A percentile compares a stretch with the other conserved stretches of the same genome.
These are phyloP conservation scores for Eutrema yunnanense DNA, from an alignment of 345 rosid genomes.

Conservation along the genomic window DNA sequence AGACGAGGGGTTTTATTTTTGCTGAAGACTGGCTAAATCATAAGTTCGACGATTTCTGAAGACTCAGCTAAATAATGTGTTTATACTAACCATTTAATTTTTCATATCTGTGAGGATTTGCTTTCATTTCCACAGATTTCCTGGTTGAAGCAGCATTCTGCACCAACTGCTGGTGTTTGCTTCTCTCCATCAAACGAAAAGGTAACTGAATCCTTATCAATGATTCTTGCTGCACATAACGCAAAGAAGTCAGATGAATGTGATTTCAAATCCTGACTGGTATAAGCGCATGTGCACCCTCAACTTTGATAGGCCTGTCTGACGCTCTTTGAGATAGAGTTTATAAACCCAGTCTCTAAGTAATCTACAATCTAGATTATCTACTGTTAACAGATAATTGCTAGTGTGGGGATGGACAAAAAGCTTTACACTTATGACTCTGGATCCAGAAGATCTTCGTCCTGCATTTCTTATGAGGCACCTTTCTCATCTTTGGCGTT, in stretches of 20 bases:
- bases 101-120: not conserved
- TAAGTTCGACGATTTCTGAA: not conserved
- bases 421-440: constrained; percentile 87
- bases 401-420: constrained; percentile 94
- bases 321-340: constrained; percentile 1
- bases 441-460: constrained; percentile 72
- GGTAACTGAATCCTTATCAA: constrained; percentile 38
- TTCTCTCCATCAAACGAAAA: constrained; percentile 96
- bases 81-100: constrained; percentile 13
- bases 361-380: constrained; percentile 8
- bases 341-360: not conserved
- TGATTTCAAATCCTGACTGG: not conserved
- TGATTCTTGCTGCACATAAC: constrained; percentile 4
- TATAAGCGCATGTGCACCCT: constrained; percentile 1
- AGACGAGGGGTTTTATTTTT: not conserved
- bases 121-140: constrained; percentile 52
- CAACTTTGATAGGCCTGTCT: not conserved
- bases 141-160: constrained; percentile 96
- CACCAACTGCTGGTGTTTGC: constrained; percentile 91
- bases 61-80: not conserved
- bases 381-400: constrained; percentile 58
- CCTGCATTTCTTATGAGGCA: constrained; percentile 72
- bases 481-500: constrained; percentile 97
- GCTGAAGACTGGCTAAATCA: not conserved
- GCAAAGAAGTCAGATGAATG: constrained; percentile 7